Evolutionary conservation across 352 stramenopile species (phyloP), one percentile per base, ranked within the genome.

Genomic region (Aphanomyces stellatus): DNA sequence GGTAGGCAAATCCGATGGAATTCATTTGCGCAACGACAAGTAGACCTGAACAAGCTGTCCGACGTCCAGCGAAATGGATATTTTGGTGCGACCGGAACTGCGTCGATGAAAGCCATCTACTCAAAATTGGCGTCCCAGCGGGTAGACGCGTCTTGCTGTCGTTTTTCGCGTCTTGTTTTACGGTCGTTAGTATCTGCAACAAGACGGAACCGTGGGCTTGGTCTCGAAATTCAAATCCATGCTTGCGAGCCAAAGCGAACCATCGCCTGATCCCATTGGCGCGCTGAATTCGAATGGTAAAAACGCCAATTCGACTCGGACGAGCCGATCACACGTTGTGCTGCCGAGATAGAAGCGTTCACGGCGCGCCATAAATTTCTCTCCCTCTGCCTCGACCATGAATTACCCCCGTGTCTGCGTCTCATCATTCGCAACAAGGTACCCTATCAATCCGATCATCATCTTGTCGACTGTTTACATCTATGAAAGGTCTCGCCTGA

Each of bases 301-400:
- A n/a, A n/a, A n/a, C 27, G 51, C 22, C 4, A 40, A 27, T 28
- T n/a, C n/a, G n/a, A n/a, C n/a, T n/a, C n/a, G n/a, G n/a, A n/a
- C n/a, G n/a, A n/a, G n/a, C n/a, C n/a, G n/a, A n/a, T n/a, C n/a
- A n/a, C n/a, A n/a, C 3, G 4, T 59, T 57, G 25, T 17, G 17
- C 17, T 57, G 27, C 11, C 27, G 7, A 59, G 17, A 3, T 5
- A 19, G 55, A 64, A 46, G 55, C 34, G 55, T 46, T 91, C 60
- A 91, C 82, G 15, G 82, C 82, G 19, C 78, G 82, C 0, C 82
- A 91, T 73, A 88, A 88, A 43, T 91, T 91, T 63, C 75, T 80
- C 24, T 75, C 82, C 7, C 65, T 91, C 17, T 91, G 82, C 57
- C 76, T 91, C 15, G 82, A 91, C 31, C 76, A 85, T 11, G 77